Evolutionary conservation across 331 rosid species (phyloP), one percentile per base, ranked within the genome.

Genomic region (Malus hybrid): DNA sequence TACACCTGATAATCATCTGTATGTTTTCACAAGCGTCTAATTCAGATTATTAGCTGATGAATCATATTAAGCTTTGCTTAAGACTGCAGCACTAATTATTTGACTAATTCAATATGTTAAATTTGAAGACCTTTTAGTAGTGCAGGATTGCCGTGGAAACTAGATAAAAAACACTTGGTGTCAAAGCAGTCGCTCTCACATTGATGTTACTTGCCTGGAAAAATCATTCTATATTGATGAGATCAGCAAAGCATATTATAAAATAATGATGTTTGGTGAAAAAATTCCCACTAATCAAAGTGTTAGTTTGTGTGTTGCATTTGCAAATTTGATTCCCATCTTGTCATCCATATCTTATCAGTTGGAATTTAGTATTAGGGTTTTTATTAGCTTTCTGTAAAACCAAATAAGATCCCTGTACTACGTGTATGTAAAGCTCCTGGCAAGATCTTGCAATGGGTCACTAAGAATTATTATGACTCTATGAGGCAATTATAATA

Each of bases 281-380:
- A 75, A 73, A 71, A 50, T 79, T 71, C 73, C 81, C 79, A 75
- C 79, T 54, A 78, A 80, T 85, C 76, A 80, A 65, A 76, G 67
- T 62, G 68, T 70, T 75, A 77, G 82, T 80, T 86, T 76, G 81
- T 84, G 87, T 84, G 77, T 71, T 77, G 62, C 86, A 72, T 68
- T 77, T 75, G 79, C 81, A 19, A 82, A 55, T 69, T 85, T 81
- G 90, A 86, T 90, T 82, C 85, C 80, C 74, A 77, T 87, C 85
- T 71, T 81, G 83, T 86, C 79, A 81, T 8, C 55, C 78, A 74
- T 77, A 82, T 87, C 85, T 73, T 73, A 62, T 77, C 77, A 33
- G 36, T 77, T 86, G 79, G 84, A 75, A 68, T 48, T 61, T 83
- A 80, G 86, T 70, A 68, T 48, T 36, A 57, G 52, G 60, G 69